These are phyloP conservation scores for Solanum tarapatanum DNA, from an alignment of 257 asterid genomes.

Conservation along the genomic window DNA sequence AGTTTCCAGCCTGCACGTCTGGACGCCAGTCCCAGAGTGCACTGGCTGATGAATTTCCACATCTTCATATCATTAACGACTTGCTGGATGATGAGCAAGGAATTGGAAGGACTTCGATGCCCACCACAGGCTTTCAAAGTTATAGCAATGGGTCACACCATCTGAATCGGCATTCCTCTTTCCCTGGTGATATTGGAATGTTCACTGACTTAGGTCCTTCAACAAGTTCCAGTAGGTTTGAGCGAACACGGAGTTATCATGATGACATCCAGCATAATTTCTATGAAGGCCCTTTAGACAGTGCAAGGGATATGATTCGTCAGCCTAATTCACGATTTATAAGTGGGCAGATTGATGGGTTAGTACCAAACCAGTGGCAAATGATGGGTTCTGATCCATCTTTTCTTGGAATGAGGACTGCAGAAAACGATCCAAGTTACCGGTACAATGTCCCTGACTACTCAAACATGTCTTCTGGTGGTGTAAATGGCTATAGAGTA, in stretches of 20 bases:
- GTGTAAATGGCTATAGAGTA: constrained; percentile 47
- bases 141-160: constrained; percentile 38
- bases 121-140: constrained; percentile 28
- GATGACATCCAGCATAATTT: constrained; percentile 42
- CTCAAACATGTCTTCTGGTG: constrained; percentile 24
- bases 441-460: constrained; percentile 48
- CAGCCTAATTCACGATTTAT: constrained; percentile 26
- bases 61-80: constrained; percentile 69
- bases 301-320: constrained; percentile 40
- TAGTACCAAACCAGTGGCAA: constrained; percentile 56
- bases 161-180: constrained; percentile 42
- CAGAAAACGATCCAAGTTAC: constrained; percentile 32
- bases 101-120: constrained; percentile 20
- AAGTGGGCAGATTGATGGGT: constrained; percentile 50
- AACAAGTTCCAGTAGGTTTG: constrained; percentile 39
- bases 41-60: constrained; percentile 40
- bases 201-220: constrained; percentile 30
- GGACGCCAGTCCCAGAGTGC: constrained; percentile 35
- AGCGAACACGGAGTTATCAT: constrained; percentile 37
- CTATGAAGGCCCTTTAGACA: constrained; percentile 28
- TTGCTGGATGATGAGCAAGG: constrained; percentile 76
- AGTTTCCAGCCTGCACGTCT: constrained; percentile 46
- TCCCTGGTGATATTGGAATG: constrained; percentile 47
- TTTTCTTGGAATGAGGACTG: constrained; percentile 21
- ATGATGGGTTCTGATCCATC: constrained; percentile 46